phyloP scores from a whole-genome alignment of 139 green algal species.

The Helicosporidium sp. region DNA sequence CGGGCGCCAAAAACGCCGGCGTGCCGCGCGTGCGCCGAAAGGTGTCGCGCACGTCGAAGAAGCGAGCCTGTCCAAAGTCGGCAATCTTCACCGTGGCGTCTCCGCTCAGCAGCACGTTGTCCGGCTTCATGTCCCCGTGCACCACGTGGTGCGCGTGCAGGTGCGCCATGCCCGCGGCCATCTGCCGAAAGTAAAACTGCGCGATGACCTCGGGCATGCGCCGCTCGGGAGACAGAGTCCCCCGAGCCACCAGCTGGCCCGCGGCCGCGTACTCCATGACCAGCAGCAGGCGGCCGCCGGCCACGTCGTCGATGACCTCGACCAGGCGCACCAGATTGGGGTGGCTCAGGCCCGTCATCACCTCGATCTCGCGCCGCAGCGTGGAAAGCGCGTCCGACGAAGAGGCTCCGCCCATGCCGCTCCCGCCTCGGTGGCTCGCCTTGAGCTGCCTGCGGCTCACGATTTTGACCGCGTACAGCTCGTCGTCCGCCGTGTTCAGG shows the following conservation, averaged over 20 bases:
- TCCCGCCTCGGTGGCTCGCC: not conserved
- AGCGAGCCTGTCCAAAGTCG: conserved; percentile 60
- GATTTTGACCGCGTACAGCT: conserved; percentile 67
- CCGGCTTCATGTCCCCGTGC: conserved; percentile 70
- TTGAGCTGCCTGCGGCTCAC: conserved; percentile 15
- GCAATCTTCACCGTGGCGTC: conserved; percentile 58
- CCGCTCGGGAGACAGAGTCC: conserved; percentile 20
- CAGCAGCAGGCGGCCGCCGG: conserved; percentile 52
- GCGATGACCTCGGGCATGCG: conserved; percentile 36
- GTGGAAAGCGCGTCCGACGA: conserved; percentile 3
- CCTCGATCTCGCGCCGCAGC: conserved; percentile 31
- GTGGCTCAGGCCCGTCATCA: conserved; percentile 57
- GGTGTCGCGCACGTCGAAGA: conserved; percentile 8
- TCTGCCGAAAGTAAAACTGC: conserved; percentile 28
- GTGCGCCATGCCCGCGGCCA: conserved; percentile 35
- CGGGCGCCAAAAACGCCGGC: conserved; percentile 21
- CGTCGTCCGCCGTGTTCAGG: conserved; percentile 58
- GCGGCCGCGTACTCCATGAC: conserved; percentile 70
- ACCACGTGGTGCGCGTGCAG: conserved; percentile 51
- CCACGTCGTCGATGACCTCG: conserved; percentile 51
- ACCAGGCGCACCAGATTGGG: conserved; percentile 61
- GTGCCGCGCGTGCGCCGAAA: conserved; percentile 19
- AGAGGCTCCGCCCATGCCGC: not conserved
- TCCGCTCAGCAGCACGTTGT: conserved; percentile 64
- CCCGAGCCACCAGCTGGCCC: conserved; percentile 32